Evolutionary conservation across 2,329 filamentous ascomycete species (phyloP).

Genomic region (Penicillium sp.): DNA sequence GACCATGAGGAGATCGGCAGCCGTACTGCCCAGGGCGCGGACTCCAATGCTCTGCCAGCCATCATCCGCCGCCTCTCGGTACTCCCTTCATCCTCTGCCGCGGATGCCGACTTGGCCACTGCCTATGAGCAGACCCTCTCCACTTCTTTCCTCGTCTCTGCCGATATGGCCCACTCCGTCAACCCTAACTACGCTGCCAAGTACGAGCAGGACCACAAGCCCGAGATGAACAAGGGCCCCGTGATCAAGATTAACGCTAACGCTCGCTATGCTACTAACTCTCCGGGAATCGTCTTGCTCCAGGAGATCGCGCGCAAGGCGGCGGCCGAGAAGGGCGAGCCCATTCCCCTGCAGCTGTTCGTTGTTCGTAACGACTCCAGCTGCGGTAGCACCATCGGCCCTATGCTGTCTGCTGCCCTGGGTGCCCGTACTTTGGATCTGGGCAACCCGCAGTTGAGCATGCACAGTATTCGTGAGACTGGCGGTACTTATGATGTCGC

Average conservation of each 20-base stretch:
- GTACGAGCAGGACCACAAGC: constrained; percentile 87
- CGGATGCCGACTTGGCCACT: constrained; percentile 66
- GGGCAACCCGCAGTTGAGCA: constrained; percentile 90
- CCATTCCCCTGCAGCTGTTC: constrained; percentile 90
- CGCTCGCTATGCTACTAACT: constrained; percentile 94
- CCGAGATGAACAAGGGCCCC: constrained; percentile 93
- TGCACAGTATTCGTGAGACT: constrained; percentile 96
- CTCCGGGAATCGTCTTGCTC: constrained; percentile 87
- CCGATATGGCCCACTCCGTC: constrained; percentile 96
- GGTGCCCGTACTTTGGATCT: constrained; percentile 88
- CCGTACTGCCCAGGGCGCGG: constrained; percentile 85
- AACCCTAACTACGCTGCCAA: constrained; percentile 94
- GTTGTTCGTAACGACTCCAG: constrained; percentile 94
- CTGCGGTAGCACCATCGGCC: constrained; percentile 95
- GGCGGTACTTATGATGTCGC: constrained; percentile 85
- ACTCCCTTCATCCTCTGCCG: constrained; percentile 63
- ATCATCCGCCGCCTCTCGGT: constrained; percentile 85
- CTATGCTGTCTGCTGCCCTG: constrained; percentile 87
- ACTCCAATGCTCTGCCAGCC: constrained; percentile 86
- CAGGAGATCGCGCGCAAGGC: constrained; percentile 77
- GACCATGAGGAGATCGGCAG: constrained; percentile 98
- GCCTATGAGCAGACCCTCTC: constrained; percentile 92
- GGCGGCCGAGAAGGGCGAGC: constrained; percentile 56
- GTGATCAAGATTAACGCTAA: constrained; percentile 99
- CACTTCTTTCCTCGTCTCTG: constrained; percentile 89